Conservation (phyloP, 2,329 filamentous ascomycete species). For the Sporothrix mexicana region DNA sequence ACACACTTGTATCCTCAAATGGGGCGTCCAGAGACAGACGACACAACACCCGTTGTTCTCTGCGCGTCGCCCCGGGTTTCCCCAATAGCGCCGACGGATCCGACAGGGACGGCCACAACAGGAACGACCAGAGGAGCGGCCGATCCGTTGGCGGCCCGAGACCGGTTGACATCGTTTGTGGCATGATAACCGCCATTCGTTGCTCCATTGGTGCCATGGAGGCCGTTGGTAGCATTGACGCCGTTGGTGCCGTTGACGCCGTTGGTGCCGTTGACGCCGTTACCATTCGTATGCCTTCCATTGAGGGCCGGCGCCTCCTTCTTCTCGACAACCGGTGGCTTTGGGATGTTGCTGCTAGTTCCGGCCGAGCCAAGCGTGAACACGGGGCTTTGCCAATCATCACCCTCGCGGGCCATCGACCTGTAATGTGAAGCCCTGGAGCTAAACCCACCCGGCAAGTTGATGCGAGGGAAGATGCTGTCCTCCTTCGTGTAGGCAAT, state of each 20-base stretch:
- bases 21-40: conserved; percentile 4
- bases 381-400: conserved; percentile 92
- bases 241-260: conserved; percentile 32
- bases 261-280: conserved; percentile 36
- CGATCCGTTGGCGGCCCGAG: neutral
- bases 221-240: neutral
- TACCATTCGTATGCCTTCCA: conserved; percentile 30
- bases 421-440: conserved; percentile 94
- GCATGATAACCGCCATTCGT: conserved; percentile 25
- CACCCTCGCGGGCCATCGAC: conserved; percentile 83
- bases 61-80: neutral
- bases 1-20: neutral
- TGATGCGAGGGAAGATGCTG: conserved; percentile 85
- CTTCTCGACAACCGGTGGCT: conserved; percentile 56
- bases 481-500: conserved; percentile 85
- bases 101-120: neutral
- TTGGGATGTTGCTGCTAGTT: conserved; percentile 74
- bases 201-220: conserved; percentile 37
- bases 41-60: neutral
- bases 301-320: conserved; percentile 45
- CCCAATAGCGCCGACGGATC: neutral
- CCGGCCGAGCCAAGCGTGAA: conserved; percentile 84
- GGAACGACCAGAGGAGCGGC: neutral
- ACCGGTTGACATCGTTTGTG: conserved; percentile 31
- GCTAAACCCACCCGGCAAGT: conserved; percentile 85